A percentile compares a stretch with the other conserved stretches of the same genome.
These are phyloP conservation scores for Phytopythium delawarense DNA, from an alignment of 352 stramenopile genomes.

Conservation along the genomic window DNA sequence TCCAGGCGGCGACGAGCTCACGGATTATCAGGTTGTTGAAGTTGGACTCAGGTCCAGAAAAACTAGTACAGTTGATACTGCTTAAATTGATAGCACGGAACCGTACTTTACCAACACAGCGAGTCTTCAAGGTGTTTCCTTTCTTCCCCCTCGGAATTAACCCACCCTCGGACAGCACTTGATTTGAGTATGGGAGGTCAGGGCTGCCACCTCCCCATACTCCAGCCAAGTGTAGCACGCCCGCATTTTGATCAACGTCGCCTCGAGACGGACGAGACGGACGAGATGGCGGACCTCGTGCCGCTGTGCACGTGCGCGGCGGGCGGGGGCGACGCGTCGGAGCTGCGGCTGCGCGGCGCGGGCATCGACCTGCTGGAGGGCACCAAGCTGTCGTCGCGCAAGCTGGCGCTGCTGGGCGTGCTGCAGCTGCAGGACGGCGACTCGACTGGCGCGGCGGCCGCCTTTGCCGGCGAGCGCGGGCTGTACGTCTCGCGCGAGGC, in stretches of 20 bases:
- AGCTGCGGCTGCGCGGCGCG: slow-evolving; percentile 36
- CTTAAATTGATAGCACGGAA: neutral
- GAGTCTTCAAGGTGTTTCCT: neutral
- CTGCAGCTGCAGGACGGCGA: slow-evolving; percentile 29
- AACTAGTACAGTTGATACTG: neutral
- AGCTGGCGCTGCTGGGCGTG: slow-evolving; percentile 54
- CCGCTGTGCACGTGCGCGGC: slow-evolving; percentile 52
- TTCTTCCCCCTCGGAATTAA: neutral
- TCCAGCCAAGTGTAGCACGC: neutral
- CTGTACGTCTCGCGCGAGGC: slow-evolving; percentile 49
- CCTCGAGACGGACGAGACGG: neutral
- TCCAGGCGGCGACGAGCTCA: too few relatives aligned
- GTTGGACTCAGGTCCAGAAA: neutral
- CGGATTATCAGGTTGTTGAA: neutral
- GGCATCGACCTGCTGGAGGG: slow-evolving; percentile 50
- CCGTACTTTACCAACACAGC: neutral
- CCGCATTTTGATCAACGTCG: neutral
- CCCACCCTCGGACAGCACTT: neutral
- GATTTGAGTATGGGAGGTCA: neutral
- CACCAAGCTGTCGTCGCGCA: slow-evolving; percentile 35
- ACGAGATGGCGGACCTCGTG: slow-evolving; percentile 28
- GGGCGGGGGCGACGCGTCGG: slow-evolving; percentile 10
- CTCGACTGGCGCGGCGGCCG: neutral
- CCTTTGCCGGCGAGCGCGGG: slow-evolving; percentile 27
- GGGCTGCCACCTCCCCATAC: neutral